These are phyloP conservation scores for Xylaria castorea DNA, from an alignment of 495 filamentous ascomycete genomes.

Conservation along the genomic window DNA sequence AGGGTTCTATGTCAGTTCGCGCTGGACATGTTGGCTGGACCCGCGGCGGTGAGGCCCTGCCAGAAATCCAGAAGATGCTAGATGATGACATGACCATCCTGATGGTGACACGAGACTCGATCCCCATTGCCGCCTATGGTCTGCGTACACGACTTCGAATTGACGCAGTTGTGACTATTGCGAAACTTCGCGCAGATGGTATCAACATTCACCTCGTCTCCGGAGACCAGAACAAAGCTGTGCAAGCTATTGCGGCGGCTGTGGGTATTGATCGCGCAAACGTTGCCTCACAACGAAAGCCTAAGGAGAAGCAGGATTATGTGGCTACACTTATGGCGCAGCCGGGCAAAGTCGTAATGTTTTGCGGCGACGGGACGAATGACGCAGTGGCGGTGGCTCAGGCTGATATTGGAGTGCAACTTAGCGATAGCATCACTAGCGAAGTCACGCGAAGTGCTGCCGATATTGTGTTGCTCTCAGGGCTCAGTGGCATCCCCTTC, in stretches of 20 bases:
- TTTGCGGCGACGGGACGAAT: constrained; percentile 83
- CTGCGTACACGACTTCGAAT: constrained; percentile 65
- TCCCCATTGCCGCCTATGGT: constrained; percentile 63
- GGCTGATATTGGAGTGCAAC: constrained; percentile 76
- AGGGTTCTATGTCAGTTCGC: constrained; percentile 39
- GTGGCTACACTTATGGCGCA: constrained; percentile 51
- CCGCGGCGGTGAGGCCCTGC: constrained; percentile 42
- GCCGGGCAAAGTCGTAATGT: constrained; percentile 58
- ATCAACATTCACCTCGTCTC: constrained; percentile 70
- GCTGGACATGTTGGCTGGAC: constrained; percentile 74
- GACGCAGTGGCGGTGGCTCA: constrained; percentile 76
- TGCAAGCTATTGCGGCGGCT: constrained; percentile 57
- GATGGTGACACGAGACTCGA: constrained; percentile 62
- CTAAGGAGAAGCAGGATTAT: constrained; percentile 69
- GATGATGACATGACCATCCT: constrained; percentile 63
- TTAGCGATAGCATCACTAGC: constrained; percentile 52
- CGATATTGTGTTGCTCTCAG: constrained; percentile 70
- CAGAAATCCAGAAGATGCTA: constrained; percentile 53
- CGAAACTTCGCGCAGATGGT: constrained; percentile 57
- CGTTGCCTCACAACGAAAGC: constrained; percentile 59
- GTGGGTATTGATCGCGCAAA: constrained; percentile 59
- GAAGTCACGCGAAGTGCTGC: constrained; percentile 73
- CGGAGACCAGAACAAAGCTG: constrained; percentile 70
- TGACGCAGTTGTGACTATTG: constrained; percentile 59
- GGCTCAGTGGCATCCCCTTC: constrained; percentile 62